Conservation (phyloP, 345 rosid genomes). For the Bruguiera gymnorhiza region DNA sequence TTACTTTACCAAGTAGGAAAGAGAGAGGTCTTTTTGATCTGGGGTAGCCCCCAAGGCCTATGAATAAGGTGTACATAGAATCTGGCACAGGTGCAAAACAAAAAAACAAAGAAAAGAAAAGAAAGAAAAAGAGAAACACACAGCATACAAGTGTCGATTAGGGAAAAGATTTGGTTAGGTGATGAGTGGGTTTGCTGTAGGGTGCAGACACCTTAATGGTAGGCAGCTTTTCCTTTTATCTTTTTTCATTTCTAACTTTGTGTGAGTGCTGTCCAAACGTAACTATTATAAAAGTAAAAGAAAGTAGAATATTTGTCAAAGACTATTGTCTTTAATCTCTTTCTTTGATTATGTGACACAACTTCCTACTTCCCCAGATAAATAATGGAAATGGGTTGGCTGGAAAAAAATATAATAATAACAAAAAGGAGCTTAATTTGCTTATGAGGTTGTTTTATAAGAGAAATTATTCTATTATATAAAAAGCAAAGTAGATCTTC, state of each 20-base stretch:
- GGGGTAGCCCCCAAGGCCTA: slow-evolving; percentile 12
- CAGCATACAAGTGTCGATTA: neutral
- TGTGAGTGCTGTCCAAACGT: slow-evolving; percentile 29
- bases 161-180: slow-evolving; percentile 23
- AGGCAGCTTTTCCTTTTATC: slow-evolving; percentile 33
- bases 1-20: slow-evolving; percentile 19
- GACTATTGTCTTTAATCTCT: neutral
- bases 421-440: too few relatives aligned
- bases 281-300: slow-evolving; percentile 15
- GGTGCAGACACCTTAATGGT: slow-evolving; percentile 31
- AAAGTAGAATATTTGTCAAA: slow-evolving; percentile 22
- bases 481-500: too few relatives aligned
- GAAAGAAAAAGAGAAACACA: neutral
- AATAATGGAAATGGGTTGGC: neutral
- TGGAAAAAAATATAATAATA: neutral
- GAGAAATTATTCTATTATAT: too few relatives aligned
- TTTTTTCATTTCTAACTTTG: slow-evolving; percentile 9
- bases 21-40: slow-evolving; percentile 28
- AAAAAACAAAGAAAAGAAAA: slow-evolving; percentile 1
- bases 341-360: neutral
- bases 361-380: neutral
- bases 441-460: too few relatives aligned
- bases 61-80: slow-evolving; percentile 8
- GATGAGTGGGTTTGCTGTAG: slow-evolving; percentile 19
- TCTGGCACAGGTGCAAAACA: slow-evolving; percentile 12